These are phyloP conservation scores for Penicillium macrosclerotiorum DNA, from an alignment of 495 filamentous ascomycete species.

Conservation along the genomic window DNA sequence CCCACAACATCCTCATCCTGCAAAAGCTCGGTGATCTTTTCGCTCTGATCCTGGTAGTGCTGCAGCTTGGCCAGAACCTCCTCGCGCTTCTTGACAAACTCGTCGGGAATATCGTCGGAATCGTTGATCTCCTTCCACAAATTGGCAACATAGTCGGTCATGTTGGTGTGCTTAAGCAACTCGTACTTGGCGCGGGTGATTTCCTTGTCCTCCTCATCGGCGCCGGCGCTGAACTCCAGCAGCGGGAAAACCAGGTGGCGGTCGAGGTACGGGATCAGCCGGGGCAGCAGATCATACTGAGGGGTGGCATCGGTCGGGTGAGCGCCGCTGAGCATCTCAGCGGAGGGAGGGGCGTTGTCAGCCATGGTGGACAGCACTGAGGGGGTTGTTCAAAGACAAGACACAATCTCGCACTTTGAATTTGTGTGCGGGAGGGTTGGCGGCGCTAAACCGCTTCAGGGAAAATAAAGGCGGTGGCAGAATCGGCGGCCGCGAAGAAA, in stretches of 20 bases:
- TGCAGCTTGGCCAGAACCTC: constrained; percentile 80
- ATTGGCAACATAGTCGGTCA: constrained; percentile 93
- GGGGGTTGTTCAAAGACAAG: constrained; percentile 18
- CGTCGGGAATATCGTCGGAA: constrained; percentile 71
- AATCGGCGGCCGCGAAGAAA: constrained; percentile 25
- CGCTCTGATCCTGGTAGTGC: constrained; percentile 77
- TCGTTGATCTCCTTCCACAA: constrained; percentile 84
- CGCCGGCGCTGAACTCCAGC: constrained; percentile 71
- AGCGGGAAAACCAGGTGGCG: constrained; percentile 93
- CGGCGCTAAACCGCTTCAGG: constrained; percentile 37
- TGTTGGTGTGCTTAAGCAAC: constrained; percentile 92
- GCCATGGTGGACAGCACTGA: constrained; percentile 57
- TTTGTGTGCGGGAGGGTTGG: constrained; percentile 45
- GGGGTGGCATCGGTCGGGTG: constrained; percentile 52
- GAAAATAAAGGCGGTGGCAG: constrained; percentile 32
- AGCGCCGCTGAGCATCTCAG: constrained; percentile 56
- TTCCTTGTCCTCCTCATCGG: constrained; percentile 61
- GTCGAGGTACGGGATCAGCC: constrained; percentile 89
- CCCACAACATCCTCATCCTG: constrained; percentile 82
- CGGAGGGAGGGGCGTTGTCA: constrained; percentile 55
- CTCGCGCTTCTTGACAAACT: constrained; percentile 84
- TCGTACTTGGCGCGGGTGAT: constrained; percentile 83
- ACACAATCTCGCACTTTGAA: constrained; percentile 25
- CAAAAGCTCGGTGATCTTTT: constrained; percentile 79
- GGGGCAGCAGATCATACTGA: constrained; percentile 80